Conservation (phyloP, 176 grass and related monocot species). For the Triticum urartu region DNA sequence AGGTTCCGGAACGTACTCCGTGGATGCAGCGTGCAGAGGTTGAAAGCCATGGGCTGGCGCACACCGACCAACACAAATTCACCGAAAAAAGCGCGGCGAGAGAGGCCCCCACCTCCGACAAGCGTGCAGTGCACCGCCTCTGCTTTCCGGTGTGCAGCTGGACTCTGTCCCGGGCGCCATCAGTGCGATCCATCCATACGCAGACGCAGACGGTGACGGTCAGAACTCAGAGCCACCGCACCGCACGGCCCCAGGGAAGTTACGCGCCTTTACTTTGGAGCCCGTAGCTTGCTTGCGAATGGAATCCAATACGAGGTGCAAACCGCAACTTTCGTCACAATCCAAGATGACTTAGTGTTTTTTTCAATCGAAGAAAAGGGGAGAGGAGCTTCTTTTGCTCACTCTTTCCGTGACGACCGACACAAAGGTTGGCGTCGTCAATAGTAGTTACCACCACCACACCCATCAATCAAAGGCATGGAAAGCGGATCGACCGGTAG, state of each 20-base stretch:
- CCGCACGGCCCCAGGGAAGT: neutral
- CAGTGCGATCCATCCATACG: constrained; percentile 25
- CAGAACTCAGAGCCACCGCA: neutral
- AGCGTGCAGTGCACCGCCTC: neutral
- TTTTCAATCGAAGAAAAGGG: neutral
- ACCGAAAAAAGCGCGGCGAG: too few species aligned
- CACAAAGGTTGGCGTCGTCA: constrained; percentile 2
- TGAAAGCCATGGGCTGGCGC: too few species aligned
- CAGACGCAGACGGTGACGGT: neutral
- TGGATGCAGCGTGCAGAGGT: too few species aligned
- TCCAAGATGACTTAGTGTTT: too few species aligned
- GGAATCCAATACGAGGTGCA: neutral
- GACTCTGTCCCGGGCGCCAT: neutral
- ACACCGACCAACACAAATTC: too few species aligned
- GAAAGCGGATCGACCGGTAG: neutral
- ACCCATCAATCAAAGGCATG: neutral
- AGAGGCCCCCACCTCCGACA: neutral
- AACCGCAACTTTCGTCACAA: too few species aligned
- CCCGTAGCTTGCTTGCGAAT: neutral
- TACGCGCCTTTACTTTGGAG: neutral
- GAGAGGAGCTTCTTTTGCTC: neutral
- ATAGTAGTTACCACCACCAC: too few species aligned
- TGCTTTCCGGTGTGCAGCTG: neutral
- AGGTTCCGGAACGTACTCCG: too few species aligned
- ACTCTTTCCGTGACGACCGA: constrained; percentile 4